Evolutionary conservation across 371 early-diverging fungal genomes (phyloP).

Genomic region (Zancudomyces culisetae): DNA sequence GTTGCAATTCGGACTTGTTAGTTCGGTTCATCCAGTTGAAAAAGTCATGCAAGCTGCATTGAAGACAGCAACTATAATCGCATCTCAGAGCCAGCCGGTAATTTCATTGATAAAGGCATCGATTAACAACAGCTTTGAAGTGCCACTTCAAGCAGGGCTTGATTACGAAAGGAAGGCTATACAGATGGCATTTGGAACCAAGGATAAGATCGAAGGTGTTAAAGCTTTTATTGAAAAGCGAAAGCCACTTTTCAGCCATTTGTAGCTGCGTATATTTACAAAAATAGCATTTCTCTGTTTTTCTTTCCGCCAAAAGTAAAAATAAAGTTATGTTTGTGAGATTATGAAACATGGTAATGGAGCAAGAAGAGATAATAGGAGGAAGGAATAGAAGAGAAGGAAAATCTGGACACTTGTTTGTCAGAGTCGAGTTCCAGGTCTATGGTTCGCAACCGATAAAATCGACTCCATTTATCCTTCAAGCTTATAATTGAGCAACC

Average conservation of each 20-base stretch:
- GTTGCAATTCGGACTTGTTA: constrained; percentile 64
- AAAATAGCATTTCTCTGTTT: too few relatives aligned
- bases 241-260: constrained; percentile 69
- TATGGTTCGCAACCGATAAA: too few relatives aligned
- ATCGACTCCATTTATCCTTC: too few relatives aligned
- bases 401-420: too few relatives aligned
- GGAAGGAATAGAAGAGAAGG: too few relatives aligned
- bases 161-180: constrained; percentile 86
- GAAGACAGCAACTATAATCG: constrained; percentile 74
- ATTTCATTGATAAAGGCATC: constrained; percentile 93
- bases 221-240: constrained; percentile 91
- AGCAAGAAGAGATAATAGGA: too few relatives aligned
- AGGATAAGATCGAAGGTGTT: constrained; percentile 97
- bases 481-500: too few relatives aligned
- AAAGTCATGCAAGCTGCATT: constrained; percentile 73
- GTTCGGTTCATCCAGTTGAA: constrained; percentile 75
- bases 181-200: constrained; percentile 80
- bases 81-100: constrained; percentile 61
- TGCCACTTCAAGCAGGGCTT: constrained; percentile 65
- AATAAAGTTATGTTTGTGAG: too few relatives aligned
- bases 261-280: too few relatives aligned
- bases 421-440: too few relatives aligned
- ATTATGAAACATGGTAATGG: too few relatives aligned
- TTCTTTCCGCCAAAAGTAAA: too few relatives aligned
- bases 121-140: constrained; percentile 83